Evolutionary conservation across 495 filamentous ascomycete genomes (phyloP), one percentile per base, ranked within the genome.

Genomic region (Podospora didyma): DNA sequence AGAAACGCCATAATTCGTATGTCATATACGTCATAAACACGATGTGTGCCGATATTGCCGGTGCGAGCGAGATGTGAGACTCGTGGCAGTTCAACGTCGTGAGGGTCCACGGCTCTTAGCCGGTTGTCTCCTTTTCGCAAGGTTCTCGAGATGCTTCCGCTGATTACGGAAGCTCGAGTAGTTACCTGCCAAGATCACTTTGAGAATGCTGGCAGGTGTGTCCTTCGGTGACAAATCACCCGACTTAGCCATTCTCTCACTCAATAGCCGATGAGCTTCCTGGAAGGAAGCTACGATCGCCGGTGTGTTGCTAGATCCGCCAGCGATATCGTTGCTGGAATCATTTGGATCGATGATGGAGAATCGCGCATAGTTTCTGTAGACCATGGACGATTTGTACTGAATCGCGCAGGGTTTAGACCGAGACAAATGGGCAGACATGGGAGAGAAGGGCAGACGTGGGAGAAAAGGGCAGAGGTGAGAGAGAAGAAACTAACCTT

Each of bases 281-380:
- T 77, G 66, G 69, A 97, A 97, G 9, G 73, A 65, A 6, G 72
- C 56, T 44, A 88, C 72, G 35, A 98, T 88, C 16, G 75, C 64
- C 0, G 62, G 28, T 19, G 86, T 86, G 46, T 88, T 85, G 35
- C 69, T 78, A 2, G 90, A 90, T 1, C 90, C 90, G 12, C 89
- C 88, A 2, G 93, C 82, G 14, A 98, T 91, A 60, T 97, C 91
- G 63, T 97, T 97, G 16, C 74, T 72, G 0, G 79, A 70, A 51
- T 87, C 86, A 65, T 97, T 96, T 0, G 94, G 94, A 66, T 98
- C 95, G 51, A 92, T 83, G 57, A 97, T 95, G 2, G 81, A 85
- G 7, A 96, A 74, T 14, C 79, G 68, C 24, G 75, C 69, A 50
- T 78, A 75, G 54, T 83, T 74, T 44, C 76, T 75, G 66, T 83